Base-by-base conservation (phyloP, 495 filamentous ascomycete genomes). In the Tuber calosporum region DNA sequence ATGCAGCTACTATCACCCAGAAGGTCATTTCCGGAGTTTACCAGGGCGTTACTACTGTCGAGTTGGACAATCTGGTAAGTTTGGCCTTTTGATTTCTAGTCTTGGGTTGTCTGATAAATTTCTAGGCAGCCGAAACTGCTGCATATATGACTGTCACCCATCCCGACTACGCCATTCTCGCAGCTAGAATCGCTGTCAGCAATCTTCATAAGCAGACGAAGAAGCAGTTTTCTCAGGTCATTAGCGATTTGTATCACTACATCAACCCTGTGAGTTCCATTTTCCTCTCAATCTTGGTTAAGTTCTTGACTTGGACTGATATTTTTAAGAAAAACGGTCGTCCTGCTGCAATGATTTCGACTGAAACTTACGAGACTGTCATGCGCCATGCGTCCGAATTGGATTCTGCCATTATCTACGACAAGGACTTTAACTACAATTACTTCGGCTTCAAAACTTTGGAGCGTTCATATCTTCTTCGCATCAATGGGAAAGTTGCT, bases 201-300 rank as follows among this genome's bases (percentile, higher is more conserved):
- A 99, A 99, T 87, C 90, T 99, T 72, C 95, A 99, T 88, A 99
- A 99, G 86, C 95, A 99, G 87, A 99, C 95, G 48, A 97, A 97
- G 87, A 99, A 99, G 87, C 94, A 97, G 82, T 99, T 94, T 84
- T 97, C 95, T 8, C 87, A 92, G 73, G 95, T 98, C 73, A 88
- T 99, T 77, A 90, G 89, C 76, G 95, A 98, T 81, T 88, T 99
- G 26, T 97, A 93, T 86, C 88, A 97, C 85, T 99, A 97, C 84
- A 84, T 96, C 82, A 99, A 99, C 85, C 95, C 95, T 34, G 80
- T 81, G 75, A 39, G 79, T 74, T 69, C 26, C n/a, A 22, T 19
- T 20, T 34, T 40, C 20, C 40, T n/a, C 36, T 22, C n/a, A 15
- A 58, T 69, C 1, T 4, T 41, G 20, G 53, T 30, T 3, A 22